Conservation (phyloP, 768 basidiomycete genomes). For the Tylopilus vinaceipallidus region DNA sequence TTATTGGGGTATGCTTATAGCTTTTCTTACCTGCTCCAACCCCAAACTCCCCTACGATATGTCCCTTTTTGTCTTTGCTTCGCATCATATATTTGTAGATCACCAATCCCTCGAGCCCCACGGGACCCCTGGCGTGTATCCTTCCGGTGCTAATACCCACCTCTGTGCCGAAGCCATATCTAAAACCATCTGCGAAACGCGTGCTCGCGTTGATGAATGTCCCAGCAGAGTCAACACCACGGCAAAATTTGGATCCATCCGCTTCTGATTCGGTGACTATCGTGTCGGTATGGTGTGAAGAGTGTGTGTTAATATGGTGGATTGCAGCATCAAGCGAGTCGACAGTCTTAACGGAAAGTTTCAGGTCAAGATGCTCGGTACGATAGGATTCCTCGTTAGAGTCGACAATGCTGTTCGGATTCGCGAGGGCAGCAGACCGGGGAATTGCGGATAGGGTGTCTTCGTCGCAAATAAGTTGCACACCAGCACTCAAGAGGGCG, state of each 20-base stretch:
- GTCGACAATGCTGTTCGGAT: constrained; percentile 47
- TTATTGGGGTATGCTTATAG: constrained; percentile 59
- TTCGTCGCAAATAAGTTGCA: constrained; percentile 80
- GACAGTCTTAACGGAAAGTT: constrained; percentile 75
- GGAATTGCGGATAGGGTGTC: constrained; percentile 57
- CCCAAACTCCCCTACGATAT: constrained; percentile 87
- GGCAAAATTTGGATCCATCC: constrained; percentile 71
- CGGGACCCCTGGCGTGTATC: constrained; percentile 95
- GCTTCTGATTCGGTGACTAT: constrained; percentile 82
- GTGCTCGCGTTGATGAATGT: constrained; percentile 95
- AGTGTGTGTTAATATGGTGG: constrained; percentile 86
- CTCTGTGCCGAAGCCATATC: constrained; percentile 97
- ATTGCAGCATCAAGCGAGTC: constrained; percentile 75
- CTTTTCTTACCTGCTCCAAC: constrained; percentile 62
- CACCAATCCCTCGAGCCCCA: constrained; percentile 89
- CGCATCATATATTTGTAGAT: constrained; percentile 95
- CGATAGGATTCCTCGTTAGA: constrained; percentile 67
- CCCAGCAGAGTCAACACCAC: constrained; percentile 88
- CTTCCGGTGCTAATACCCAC: constrained; percentile 97
- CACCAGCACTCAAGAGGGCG: constrained; percentile 64
- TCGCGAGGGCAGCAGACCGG: constrained; percentile 33
- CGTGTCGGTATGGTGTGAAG: constrained; percentile 92
- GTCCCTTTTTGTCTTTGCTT: constrained; percentile 72
- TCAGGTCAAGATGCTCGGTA: constrained; percentile 87
- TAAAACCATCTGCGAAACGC: constrained; percentile 93